Conservation (phyloP, 441 rosid genomes). For the Erodium trifolium region DNA sequence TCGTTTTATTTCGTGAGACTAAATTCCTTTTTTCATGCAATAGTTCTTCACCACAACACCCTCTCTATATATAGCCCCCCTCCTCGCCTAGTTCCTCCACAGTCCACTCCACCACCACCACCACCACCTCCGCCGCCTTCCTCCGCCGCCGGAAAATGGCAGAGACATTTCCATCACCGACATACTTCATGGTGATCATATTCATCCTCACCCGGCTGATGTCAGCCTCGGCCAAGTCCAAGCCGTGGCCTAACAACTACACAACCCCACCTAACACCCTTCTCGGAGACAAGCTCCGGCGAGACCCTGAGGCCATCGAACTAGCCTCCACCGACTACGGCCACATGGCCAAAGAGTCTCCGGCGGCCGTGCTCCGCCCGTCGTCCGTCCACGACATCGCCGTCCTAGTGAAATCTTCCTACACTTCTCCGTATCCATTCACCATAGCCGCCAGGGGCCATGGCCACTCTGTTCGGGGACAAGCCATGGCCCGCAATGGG, state of each 20-base stretch:
- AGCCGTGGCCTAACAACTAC: background rate
- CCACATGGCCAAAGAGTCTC: constrained; percentile 38
- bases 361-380: constrained; percentile 65
- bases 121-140: constrained; percentile 13
- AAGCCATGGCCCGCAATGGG: constrained; percentile 60
- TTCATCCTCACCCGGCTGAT: constrained; percentile 27
- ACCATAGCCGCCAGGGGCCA: constrained; percentile 72
- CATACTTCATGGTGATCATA: constrained; percentile 20
- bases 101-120: constrained; percentile 1
- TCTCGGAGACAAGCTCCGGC: constrained; percentile 24
- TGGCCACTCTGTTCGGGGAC: constrained; percentile 71
- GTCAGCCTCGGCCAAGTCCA: constrained; percentile 26
- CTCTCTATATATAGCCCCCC: constrained; percentile 11
- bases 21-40: constrained; percentile 16
- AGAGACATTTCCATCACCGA: constrained; percentile 18
- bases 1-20: constrained; percentile 16
- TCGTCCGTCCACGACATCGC: constrained; percentile 55
- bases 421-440: constrained; percentile 32
- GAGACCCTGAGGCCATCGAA: constrained; percentile 37
- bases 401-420: constrained; percentile 38
- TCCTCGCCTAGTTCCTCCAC: constrained; percentile 7
- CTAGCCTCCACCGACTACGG: constrained; percentile 63
- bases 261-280: constrained; percentile 16
- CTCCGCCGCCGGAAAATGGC: constrained; percentile 25
- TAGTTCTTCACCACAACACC: background rate